Percentiles rank a stretch among this genome's conserved stretches.
phyloP scores from a whole-genome alignment of 441 rosid species.

The Hura crepitans region DNA sequence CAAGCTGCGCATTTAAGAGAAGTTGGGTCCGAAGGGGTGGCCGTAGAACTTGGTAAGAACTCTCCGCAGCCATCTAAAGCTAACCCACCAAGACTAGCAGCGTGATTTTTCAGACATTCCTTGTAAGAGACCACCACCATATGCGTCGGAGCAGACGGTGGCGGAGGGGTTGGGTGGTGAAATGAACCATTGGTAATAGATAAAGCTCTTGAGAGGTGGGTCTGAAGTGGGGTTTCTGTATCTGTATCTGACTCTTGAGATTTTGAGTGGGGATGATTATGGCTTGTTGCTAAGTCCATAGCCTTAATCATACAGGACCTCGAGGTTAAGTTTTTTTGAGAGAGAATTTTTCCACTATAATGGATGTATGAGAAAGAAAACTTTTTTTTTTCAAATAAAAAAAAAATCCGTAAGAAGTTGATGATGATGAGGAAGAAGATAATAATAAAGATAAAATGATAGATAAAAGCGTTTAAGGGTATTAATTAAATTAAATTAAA shows the following conservation, averaged over 20 bases:
- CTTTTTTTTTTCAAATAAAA: background rate
- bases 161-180: slow-evolving; percentile 6
- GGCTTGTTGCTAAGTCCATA: slow-evolving; percentile 28
- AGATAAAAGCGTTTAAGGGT: background rate
- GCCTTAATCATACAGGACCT: slow-evolving; percentile 15
- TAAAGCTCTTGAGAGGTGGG: slow-evolving; percentile 30
- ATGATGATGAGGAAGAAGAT: background rate
- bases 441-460: background rate
- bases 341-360: slow-evolving; percentile 3
- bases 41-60: slow-evolving; percentile 44
- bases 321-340: slow-evolving; percentile 11
- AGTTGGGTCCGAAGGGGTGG: slow-evolving; percentile 34
- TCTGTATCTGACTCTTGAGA: slow-evolving; percentile 25
- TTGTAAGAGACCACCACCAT: slow-evolving; percentile 42
- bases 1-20: slow-evolving; percentile 68
- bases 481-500: too few species aligned
- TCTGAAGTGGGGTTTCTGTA: slow-evolving; percentile 37
- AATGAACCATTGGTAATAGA: slow-evolving; percentile 28
- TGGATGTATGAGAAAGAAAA: background rate
- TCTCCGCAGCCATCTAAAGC: slow-evolving; percentile 72
- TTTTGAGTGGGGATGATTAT: slow-evolving; percentile 13
- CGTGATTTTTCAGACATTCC: slow-evolving; percentile 84
- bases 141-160: slow-evolving; percentile 15
- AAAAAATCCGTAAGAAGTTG: background rate
- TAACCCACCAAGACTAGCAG: slow-evolving; percentile 57